A percentile compares a stretch with the other conserved stretches of the same genome.
Evolutionary conservation across 371 early-diverging fungal species (phyloP).

Genomic region (Mucor racemosus): DNA sequence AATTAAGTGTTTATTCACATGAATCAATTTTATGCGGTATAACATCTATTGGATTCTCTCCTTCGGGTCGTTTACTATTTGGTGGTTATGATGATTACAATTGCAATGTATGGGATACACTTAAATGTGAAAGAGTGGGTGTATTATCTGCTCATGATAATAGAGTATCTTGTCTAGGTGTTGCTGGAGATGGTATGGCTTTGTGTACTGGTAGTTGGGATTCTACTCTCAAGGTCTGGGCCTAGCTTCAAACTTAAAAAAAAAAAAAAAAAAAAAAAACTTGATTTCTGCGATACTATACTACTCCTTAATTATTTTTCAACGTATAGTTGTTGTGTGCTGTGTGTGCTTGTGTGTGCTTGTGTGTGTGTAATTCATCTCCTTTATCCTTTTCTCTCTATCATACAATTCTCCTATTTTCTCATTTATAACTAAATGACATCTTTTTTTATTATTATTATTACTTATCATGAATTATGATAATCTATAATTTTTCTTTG

Average conservation of each 20-base stretch:
- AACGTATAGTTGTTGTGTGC: background rate
- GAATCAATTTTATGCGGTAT: constrained; percentile 97
- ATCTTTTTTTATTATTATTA: background rate
- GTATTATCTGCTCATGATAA: constrained; percentile 95
- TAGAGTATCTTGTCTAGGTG: constrained; percentile 95
- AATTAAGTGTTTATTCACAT: constrained; percentile 94
- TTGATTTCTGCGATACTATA: background rate
- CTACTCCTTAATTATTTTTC: background rate
- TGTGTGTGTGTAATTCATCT: constrained; percentile 1
- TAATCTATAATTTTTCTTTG: background rate
- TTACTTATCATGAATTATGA: background rate
- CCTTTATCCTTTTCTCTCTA: background rate
- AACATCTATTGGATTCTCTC: constrained; percentile 95
- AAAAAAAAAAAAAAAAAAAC: constrained; percentile 1
- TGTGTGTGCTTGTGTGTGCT: background rate
- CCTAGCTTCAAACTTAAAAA: constrained; percentile 11
- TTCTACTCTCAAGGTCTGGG: constrained; percentile 80
- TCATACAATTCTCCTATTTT: background rate
- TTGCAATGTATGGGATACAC: constrained; percentile 98
- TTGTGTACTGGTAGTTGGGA: constrained; percentile 98
- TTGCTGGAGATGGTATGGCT: constrained; percentile 95
- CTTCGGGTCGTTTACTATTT: constrained; percentile 94
- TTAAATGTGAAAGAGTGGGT: constrained; percentile 94
- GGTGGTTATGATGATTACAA: constrained; percentile 99
- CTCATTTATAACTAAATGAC: background rate